Base-by-base conservation (phyloP, 495 filamentous ascomycete species). In the Aspergillus heteromorphus region DNA sequence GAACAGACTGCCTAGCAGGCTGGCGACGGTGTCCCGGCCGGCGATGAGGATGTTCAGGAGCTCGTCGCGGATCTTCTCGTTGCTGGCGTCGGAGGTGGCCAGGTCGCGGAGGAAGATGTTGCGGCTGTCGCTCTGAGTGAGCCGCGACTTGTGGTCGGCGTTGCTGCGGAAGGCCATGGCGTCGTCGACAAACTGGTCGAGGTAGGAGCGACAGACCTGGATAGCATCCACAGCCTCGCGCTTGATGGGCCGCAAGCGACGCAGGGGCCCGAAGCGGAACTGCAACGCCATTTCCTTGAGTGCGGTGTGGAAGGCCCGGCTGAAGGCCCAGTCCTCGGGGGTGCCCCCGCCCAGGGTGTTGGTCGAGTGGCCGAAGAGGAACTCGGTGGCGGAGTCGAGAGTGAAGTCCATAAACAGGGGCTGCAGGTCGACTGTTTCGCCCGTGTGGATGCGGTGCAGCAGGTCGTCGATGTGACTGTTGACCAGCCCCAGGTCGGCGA, bases 1-100 rank as follows among this genome's bases (percentile, higher is more conserved):
- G 63, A 89, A 87, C 1, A 77, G 70, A 11, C 80, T 81, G 16
- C 78, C 75, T 2, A 89, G 67, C 6, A 89, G 80, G 48, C 78
- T 77, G 40, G 87, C 83, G 0, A 84, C 88, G 8, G 85, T 86
- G 65, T 90, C 86, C 67, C 87, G 41, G 67, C 84, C 73, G 8
- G 86, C 86, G 1, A 83, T 72, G 0, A 89, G 72, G 41, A 88
- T 76, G 48, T 86, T 83, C 41, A 89, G 71, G 52, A 84, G 72
- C 61, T 87, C 81, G 54, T 82, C 77, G 29, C 86, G 71, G 18
- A 90, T 70, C 21, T 81, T 73, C 21, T 77, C 72, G 0, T 79
- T 77, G 54, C 88, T 74, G 30, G 79, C 69, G 2, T 79, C 87
- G 17, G 77, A 70, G 21, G 77, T 78, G 5, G 77, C 80, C 20